Evolutionary conservation across 164 flowering plant species (phyloP).

Genomic region (Hamamelis virginiana): DNA sequence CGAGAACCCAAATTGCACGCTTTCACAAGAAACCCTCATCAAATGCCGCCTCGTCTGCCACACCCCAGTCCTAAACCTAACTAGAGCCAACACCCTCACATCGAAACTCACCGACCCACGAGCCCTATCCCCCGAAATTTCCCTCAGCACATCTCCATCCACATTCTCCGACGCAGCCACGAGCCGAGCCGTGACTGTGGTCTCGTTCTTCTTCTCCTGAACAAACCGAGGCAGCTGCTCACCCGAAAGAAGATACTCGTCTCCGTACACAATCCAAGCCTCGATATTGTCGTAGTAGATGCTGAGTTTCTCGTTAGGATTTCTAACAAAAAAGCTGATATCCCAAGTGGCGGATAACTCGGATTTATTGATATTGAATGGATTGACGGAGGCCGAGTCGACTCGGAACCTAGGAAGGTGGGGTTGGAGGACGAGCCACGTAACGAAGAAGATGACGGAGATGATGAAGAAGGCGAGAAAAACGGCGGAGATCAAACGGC

Average conservation of each 20-base stretch:
- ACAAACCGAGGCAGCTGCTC: slow-evolving; percentile 5
- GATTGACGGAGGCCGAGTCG: slow-evolving; percentile 13
- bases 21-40: slow-evolving; percentile 18
- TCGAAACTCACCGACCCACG: slow-evolving; percentile 18
- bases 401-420: slow-evolving; percentile 17
- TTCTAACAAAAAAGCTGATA: background rate
- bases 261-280: slow-evolving; percentile 9
- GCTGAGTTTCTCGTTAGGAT: slow-evolving; percentile 9
- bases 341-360: slow-evolving; percentile 15
- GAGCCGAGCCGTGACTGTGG: background rate
- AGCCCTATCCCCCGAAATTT: background rate
- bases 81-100: slow-evolving; percentile 10
- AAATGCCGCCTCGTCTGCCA: slow-evolving; percentile 11
- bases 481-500: slow-evolving; percentile 5
- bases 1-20: slow-evolving; percentile 9
- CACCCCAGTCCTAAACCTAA: slow-evolving; percentile 4
- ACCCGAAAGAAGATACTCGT: background rate
- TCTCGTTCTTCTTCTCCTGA: background rate
- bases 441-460: background rate
- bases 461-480: background rate
- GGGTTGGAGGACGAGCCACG: slow-evolving; percentile 5
- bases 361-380: slow-evolving; percentile 3
- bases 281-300: slow-evolving; percentile 1
- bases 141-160: background rate
- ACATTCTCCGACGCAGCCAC: slow-evolving; percentile 2